Base-by-base conservation (phyloP, 164 flowering plant species). In the Vitis labrusca region DNA sequence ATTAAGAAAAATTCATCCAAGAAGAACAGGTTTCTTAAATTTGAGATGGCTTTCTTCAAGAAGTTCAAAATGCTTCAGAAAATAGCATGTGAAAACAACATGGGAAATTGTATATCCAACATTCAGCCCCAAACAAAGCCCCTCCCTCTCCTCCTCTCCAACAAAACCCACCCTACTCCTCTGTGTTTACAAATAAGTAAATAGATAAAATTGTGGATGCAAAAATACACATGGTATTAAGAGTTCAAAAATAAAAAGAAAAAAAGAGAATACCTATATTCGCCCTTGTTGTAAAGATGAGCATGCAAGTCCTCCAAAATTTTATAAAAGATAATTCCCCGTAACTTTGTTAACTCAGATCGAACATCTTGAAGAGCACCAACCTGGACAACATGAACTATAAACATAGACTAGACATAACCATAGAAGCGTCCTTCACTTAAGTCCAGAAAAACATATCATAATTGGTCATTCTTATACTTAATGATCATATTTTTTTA, bases 321-420 rank as follows among this genome's bases (percentile, higher is more conserved):
- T 79, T 93, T 93, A 82, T 82, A 96, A 67, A 96, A 96, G n/a
- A 96, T 80, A 72, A 79, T 81, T 63, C 97, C 97, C 16, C 97
- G 86, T 76, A 96, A 79, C 75, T 96, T 96, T 73, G 91, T 82
- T 72, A 96, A 79, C 68, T 96, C 99, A 55, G 97, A 91, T 63
- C 93, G 85, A 48, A 96, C 88, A 80, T 96, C 99, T 91, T 96
- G 99, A 73, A 96, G 87, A 67, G 99, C 97, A 59, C 99, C 98
- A 77, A 96, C 99, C 99, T 96, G 71, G 68, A 54, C 71, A 13
- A 76, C 1, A 71, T 37, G 9, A 63, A 61, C 64, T 7, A 52
- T 50, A 61, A 66, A 13, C 44, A 69, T n/a, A 19, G 5, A 53
- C 27, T 63, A 58, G 16, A 15, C 14, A 17, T 15, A 3, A 49